These are phyloP conservation scores for Epichloe coenophiala DNA, from an alignment of 2,329 filamentous ascomycete species.

Conservation along the genomic window DNA sequence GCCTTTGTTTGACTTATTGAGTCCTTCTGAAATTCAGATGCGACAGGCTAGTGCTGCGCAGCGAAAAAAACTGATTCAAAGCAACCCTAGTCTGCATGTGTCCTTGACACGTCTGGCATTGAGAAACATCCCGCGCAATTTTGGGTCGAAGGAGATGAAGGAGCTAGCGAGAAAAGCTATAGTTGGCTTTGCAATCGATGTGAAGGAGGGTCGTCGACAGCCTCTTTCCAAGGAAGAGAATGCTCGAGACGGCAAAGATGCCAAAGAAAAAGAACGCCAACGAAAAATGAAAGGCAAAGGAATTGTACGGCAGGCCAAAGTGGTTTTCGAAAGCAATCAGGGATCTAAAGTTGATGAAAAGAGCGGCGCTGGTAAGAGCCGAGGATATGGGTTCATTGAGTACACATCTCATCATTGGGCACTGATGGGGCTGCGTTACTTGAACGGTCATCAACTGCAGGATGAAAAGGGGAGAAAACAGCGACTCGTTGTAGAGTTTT, in stretches of 20 bases:
- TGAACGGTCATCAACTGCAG: slow-evolving; percentile 62
- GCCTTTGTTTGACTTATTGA: slow-evolving; percentile 61
- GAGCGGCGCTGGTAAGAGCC: slow-evolving; percentile 65
- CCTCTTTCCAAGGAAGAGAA: slow-evolving; percentile 85
- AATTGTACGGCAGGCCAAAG: slow-evolving; percentile 85
- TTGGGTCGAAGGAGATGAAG: slow-evolving; percentile 81
- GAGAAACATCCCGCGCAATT: slow-evolving; percentile 75
- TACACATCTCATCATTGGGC: slow-evolving; percentile 89
- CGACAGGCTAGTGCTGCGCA: slow-evolving; percentile 77
- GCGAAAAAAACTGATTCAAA: slow-evolving; percentile 69
- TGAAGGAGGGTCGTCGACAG: slow-evolving; percentile 61
- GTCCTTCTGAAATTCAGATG: slow-evolving; percentile 72
- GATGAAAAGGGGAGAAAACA: slow-evolving; percentile 64
- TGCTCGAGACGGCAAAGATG: slow-evolving; percentile 63
- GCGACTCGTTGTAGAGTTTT: slow-evolving; percentile 87
- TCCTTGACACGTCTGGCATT: slow-evolving; percentile 82
- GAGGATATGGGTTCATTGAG: slow-evolving; percentile 96
- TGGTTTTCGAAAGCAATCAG: slow-evolving; percentile 80
- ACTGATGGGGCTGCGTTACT: slow-evolving; percentile 84
- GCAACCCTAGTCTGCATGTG: slow-evolving; percentile 78
- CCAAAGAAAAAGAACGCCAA: slow-evolving; percentile 61
- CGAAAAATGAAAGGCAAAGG: slow-evolving; percentile 71
- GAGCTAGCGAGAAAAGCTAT: slow-evolving; percentile 82
- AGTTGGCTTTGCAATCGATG: slow-evolving; percentile 85
- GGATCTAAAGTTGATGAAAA: slow-evolving; percentile 73